Conservation (phyloP, 2,329 filamentous ascomycete species). For the Coniella vitis region DNA sequence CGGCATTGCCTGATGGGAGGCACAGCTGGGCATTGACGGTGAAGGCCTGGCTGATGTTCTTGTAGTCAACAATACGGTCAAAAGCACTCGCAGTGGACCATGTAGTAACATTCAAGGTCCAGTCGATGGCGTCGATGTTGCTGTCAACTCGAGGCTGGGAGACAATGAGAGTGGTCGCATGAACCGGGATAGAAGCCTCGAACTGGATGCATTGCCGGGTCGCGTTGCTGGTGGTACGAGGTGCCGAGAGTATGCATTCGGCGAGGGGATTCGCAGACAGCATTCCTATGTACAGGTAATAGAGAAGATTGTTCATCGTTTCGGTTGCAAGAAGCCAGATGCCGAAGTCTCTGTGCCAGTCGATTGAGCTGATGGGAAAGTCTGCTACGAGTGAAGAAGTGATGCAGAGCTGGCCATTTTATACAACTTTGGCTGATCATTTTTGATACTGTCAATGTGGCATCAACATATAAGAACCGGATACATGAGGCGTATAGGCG, state of each 20-base stretch:
- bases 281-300: no score
- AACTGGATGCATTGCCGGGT: slow-evolving; percentile 2
- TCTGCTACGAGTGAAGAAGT: no score
- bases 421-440: no score
- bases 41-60: slow-evolving; percentile 16
- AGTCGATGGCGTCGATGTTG: slow-evolving; percentile 23
- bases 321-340: background rate
- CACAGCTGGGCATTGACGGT: slow-evolving; percentile 21
- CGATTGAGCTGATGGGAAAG: background rate
- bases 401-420: no score
- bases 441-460: no score
- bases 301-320: background rate
- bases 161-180: background rate
- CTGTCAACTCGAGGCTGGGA: slow-evolving; percentile 20
- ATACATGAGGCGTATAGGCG: no score
- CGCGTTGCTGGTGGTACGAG: no score
- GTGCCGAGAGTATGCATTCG: no score
- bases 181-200: background rate
- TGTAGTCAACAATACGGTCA: slow-evolving; percentile 9
- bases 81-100: slow-evolving; percentile 11
- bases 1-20: slow-evolving; percentile 14
- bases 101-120: slow-evolving; percentile 18
- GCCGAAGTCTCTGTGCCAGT: background rate
- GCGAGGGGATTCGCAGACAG: no score
- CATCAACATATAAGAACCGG: no score